Base-by-base conservation (phyloP, 352 stramenopile species). In the Pythium vanterpoolii region DNA sequence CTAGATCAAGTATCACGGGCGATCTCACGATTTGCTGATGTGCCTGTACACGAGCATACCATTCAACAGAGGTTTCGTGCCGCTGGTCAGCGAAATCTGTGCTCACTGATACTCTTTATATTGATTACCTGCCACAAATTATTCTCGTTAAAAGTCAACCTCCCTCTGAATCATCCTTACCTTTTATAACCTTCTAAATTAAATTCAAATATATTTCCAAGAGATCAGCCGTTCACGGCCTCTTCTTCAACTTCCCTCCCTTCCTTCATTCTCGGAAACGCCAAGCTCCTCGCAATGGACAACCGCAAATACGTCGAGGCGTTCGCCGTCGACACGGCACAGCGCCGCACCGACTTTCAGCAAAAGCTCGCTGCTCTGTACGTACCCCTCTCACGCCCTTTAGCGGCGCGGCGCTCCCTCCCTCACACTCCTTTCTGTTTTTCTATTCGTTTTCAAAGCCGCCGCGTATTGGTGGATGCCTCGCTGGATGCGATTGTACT, bases 251-350 rank as follows among this genome's bases (percentile, higher is more conserved):
- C 38, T 18, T 44, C 38, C 38, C 23, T 23, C 7, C 11, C 33
- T 43, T 42, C 30, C 46, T 14, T n/a, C 27, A 31, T n/a, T 34
- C 14, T 14, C 9, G 5, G 38, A 44, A 44, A 44, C 38, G 1
- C 40, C 40, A 38, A 38, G 31, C 31, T 14, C 31, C 10, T 14
- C 31, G 31, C 31, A 8, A 86, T 87, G 77, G 75, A 86, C 63
- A 54, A 68, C n/a, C 71, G 73, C 30, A 79, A 82, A 44, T 89
- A 89, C 45, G 72, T 82, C 44, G 74, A 82, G 21, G 66, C 74
- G 24, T 82, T 82, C 26, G 53, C 68, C 60, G 74, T 85, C 31
- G 74, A 89, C 53, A 26, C 71, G 23, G 27, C 46, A 28, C 67
- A 73, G 49, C 76, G 78, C 47, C 74, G 71, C 40, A 58, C 51